Conservation (phyloP, 2,329 filamentous ascomycete genomes). For the Cytospora leucostoma region DNA sequence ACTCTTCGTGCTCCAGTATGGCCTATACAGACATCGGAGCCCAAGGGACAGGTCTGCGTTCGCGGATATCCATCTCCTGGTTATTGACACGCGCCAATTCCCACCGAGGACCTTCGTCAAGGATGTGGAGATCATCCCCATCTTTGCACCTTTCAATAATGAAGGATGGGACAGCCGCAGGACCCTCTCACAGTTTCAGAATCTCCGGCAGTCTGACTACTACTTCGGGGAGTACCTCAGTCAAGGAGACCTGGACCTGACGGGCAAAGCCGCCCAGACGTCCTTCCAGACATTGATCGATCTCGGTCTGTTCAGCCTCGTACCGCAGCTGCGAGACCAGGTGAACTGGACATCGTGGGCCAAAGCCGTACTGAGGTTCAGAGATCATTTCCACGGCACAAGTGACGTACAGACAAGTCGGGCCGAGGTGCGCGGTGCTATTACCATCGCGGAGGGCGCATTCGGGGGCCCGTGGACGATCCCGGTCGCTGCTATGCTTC, state of each 20-base stretch:
- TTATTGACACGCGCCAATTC: not conserved
- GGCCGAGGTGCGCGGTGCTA: not conserved
- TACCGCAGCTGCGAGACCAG: not conserved
- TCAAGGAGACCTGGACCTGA: not conserved
- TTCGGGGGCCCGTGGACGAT: not conserved
- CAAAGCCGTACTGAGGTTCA: not conserved
- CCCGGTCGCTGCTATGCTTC: not conserved
- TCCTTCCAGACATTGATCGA: not conserved
- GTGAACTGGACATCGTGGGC: not conserved
- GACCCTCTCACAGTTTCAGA: too few species aligned
- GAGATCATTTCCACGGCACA: not conserved
- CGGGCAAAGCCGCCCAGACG: not conserved
- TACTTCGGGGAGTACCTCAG: not conserved
- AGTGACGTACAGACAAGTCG: not conserved
- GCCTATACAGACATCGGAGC: not conserved
- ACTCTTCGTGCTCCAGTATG: not conserved
- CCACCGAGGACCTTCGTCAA: not conserved
- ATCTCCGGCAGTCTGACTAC: not conserved
- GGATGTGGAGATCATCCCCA: not conserved
- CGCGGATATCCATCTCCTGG: not conserved
- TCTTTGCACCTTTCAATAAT: not conserved
- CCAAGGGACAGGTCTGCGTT: not conserved
- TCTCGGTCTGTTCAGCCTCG: not conserved
- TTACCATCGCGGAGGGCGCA: not conserved
- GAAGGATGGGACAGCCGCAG: too few species aligned